Conservation (phyloP, 202 grass and related monocot genomes). For the Panicum hallii region DNA sequence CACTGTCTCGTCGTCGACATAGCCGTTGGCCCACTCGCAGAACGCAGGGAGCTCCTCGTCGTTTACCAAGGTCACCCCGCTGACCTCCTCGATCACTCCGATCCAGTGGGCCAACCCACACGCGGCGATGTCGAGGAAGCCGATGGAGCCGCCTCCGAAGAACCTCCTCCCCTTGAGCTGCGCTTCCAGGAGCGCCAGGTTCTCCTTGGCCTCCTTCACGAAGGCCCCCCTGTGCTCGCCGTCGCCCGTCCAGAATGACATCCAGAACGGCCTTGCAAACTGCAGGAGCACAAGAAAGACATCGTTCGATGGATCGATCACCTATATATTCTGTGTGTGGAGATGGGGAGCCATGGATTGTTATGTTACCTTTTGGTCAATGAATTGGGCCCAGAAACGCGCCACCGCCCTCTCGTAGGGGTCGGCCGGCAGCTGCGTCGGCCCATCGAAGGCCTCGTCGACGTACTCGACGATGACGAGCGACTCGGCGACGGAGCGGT, state of each 20-base stretch:
- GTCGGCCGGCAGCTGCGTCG: conserved; percentile 39
- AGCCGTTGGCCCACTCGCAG: conserved; percentile 40
- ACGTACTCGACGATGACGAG: conserved; percentile 62
- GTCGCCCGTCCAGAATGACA: conserved; percentile 37
- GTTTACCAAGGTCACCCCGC: conserved; percentile 43
- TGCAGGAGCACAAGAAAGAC: neutral
- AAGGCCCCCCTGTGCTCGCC: conserved; percentile 10
- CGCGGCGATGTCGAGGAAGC: conserved; percentile 44
- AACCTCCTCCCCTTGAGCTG: conserved; percentile 58
- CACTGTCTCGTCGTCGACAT: neutral
- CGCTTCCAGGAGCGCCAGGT: conserved; percentile 40
- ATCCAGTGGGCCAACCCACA: conserved; percentile 42
- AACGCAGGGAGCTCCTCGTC: conserved; percentile 37
- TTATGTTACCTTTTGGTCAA: conserved; percentile 50
- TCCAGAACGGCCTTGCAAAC: conserved; percentile 27
- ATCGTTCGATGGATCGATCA: neutral
- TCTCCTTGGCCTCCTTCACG: conserved; percentile 33
- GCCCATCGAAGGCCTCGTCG: conserved; percentile 48
- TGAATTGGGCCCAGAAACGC: conserved; percentile 58
- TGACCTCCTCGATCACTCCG: conserved; percentile 42
- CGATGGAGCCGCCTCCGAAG: conserved; percentile 51
- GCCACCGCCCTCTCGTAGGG: conserved; percentile 41
- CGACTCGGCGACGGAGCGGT: conserved; percentile 46
- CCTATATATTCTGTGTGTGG: no score
- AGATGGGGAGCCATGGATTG: neutral